Evolutionary conservation across 192 early-diverging fungal genomes (phyloP).

Genomic region (Gigaspora rosea): DNA sequence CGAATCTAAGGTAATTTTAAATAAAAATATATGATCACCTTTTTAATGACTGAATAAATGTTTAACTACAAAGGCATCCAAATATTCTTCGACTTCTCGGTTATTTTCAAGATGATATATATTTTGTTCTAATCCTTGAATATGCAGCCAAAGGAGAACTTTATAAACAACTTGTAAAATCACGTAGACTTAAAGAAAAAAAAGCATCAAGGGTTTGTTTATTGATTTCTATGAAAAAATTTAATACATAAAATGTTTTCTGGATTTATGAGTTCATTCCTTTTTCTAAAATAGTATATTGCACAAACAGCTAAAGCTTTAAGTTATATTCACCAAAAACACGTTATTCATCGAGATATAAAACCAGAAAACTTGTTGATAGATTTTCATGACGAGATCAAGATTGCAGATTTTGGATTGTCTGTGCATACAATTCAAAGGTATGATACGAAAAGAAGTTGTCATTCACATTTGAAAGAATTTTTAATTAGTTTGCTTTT

Average conservation of each 20-base stretch:
- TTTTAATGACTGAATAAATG: background rate
- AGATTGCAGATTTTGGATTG: slow-evolving; percentile 92
- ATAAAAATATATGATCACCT: no score
- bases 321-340: slow-evolving; percentile 82
- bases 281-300: background rate
- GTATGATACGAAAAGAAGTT: no score
- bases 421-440: slow-evolving; percentile 64
- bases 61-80: slow-evolving; percentile 52
- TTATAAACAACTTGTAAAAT: slow-evolving; percentile 51
- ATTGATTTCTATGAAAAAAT: background rate
- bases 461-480: no score
- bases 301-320: slow-evolving; percentile 56
- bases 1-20: no score
- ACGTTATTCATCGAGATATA: slow-evolving; percentile 16
- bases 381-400: slow-evolving; percentile 83
- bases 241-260: background rate
- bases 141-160: slow-evolving; percentile 94
- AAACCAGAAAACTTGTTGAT: slow-evolving; percentile 47
- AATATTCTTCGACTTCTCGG: slow-evolving; percentile 94
- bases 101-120: slow-evolving; percentile 93
- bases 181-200: slow-evolving; percentile 69
- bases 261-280: background rate
- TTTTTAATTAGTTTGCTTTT: no score
- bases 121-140: slow-evolving; percentile 93
- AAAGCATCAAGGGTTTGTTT: slow-evolving; percentile 66